These are phyloP conservation scores for Nakaseomyces nivariensis DNA, from an alignment of 1,139 yeast species.

Conservation along the genomic window DNA sequence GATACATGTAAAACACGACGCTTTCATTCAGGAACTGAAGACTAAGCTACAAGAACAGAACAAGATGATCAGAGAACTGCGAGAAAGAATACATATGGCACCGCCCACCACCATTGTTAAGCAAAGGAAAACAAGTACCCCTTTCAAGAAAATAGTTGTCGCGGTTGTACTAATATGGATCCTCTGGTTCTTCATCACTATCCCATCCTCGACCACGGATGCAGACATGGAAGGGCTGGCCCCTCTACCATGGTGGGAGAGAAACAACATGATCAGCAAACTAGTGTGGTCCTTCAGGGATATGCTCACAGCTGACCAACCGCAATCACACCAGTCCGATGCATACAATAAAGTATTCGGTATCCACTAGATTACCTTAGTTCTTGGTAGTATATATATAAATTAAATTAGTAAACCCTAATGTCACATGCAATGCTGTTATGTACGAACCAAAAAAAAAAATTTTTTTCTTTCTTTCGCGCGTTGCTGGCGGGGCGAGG, in stretches of 20 bases:
- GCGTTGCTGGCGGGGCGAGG: too few species aligned
- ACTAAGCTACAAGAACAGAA: constrained; percentile 24
- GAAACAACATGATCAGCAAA: constrained; percentile 5
- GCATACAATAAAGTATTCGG: constrained; percentile 11
- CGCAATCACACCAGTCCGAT: not conserved
- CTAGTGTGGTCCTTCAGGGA: constrained; percentile 6
- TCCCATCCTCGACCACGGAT: not conserved
- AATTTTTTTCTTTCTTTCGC: too few species aligned
- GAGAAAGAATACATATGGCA: constrained; percentile 8
- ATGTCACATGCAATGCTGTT: too few species aligned
- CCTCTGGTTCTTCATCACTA: not conserved
- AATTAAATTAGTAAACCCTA: too few species aligned
- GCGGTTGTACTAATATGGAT: not conserved
- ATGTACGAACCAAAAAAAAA: too few species aligned
- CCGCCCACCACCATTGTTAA: constrained; percentile 15
- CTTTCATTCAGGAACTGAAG: constrained; percentile 22
- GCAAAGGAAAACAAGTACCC: constrained; percentile 38
- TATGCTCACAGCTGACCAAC: not conserved
- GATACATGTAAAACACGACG: not conserved
- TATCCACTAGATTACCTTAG: not conserved
- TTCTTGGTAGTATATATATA: too few species aligned
- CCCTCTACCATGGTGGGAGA: constrained; percentile 7
- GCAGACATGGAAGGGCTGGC: not conserved
- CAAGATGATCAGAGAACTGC: constrained; percentile 16
- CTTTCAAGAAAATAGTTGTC: not conserved